These are phyloP conservation scores for Penicillium fuscoglaucum DNA, from an alignment of 2,329 filamentous ascomycete genomes.

Conservation along the genomic window DNA sequence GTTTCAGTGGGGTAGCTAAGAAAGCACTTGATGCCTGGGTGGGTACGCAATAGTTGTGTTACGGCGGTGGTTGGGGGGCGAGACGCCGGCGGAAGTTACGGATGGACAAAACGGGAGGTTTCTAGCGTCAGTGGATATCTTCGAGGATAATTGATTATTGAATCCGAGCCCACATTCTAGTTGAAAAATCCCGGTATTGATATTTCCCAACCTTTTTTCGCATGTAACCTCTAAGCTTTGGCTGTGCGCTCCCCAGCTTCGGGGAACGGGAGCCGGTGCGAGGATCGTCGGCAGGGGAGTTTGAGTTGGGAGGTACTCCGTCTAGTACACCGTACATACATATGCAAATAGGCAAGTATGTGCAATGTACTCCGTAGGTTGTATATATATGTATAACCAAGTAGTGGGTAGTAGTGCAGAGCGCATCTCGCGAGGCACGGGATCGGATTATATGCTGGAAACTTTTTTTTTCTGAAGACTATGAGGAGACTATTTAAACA, in stretches of 20 bases:
- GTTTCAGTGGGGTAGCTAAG: background rate
- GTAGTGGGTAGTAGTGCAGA: background rate
- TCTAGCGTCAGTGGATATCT: background rate
- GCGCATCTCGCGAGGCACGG: background rate
- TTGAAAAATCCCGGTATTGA: conserved; percentile 4
- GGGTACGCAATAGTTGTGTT: background rate
- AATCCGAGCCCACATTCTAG: background rate
- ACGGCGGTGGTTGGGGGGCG: background rate
- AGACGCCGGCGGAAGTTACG: background rate
- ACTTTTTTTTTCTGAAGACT: background rate
- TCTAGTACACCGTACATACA: background rate
- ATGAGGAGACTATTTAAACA: background rate
- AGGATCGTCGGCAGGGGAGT: conserved; percentile 2
- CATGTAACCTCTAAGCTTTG: conserved; percentile 7
- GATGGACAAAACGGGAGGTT: background rate
- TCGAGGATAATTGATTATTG: background rate
- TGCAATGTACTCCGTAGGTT: background rate
- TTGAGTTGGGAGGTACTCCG: background rate
- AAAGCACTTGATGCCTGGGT: background rate
- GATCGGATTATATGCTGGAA: background rate
- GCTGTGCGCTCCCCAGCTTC: conserved; percentile 10
- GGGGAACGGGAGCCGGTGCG: conserved; percentile 6
- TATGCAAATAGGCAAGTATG: background rate
- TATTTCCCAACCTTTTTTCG: background rate
- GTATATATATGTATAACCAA: background rate